These are phyloP conservation scores for Lactarius pseudohatsudake DNA, from an alignment of 768 basidiomycete species.

Conservation along the genomic window DNA sequence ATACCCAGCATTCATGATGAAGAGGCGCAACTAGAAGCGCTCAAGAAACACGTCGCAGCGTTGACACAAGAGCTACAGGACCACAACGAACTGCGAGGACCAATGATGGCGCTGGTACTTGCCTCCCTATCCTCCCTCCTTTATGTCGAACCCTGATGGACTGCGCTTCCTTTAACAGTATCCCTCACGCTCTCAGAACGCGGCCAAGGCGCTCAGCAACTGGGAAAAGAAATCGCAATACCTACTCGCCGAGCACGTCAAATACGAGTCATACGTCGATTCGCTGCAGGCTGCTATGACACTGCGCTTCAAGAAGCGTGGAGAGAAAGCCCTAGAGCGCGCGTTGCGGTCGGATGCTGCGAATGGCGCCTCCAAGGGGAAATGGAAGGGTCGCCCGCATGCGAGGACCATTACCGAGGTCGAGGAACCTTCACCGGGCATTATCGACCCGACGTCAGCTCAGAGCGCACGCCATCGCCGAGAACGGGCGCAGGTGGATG, in stretches of 20 bases:
- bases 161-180: conserved; percentile 53
- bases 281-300: conserved; percentile 82
- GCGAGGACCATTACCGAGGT: conserved; percentile 50
- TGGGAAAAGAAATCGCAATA: conserved; percentile 94
- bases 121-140: conserved; percentile 13
- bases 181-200: conserved; percentile 69
- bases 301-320: conserved; percentile 83
- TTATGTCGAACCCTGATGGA: conserved; percentile 17
- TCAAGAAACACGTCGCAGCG: conserved; percentile 74
- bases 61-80: conserved; percentile 77
- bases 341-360: conserved; percentile 43
- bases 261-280: conserved; percentile 94
- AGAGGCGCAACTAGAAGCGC: conserved; percentile 86
- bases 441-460: neutral
- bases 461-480: conserved; percentile 14
- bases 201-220: conserved; percentile 76
- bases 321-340: conserved; percentile 77
- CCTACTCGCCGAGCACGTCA: conserved; percentile 87
- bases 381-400: conserved; percentile 42
- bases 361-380: conserved; percentile 32
- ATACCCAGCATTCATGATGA: conserved; percentile 87
- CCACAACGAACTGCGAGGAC: conserved; percentile 81
- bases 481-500: conserved; percentile 19
- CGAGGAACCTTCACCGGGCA: conserved; percentile 36
- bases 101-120: conserved; percentile 77